Evolutionary conservation across 352 stramenopile species (phyloP), one percentile per base, ranked within the genome.

Genomic region (Globisporangium heterothallicum): DNA sequence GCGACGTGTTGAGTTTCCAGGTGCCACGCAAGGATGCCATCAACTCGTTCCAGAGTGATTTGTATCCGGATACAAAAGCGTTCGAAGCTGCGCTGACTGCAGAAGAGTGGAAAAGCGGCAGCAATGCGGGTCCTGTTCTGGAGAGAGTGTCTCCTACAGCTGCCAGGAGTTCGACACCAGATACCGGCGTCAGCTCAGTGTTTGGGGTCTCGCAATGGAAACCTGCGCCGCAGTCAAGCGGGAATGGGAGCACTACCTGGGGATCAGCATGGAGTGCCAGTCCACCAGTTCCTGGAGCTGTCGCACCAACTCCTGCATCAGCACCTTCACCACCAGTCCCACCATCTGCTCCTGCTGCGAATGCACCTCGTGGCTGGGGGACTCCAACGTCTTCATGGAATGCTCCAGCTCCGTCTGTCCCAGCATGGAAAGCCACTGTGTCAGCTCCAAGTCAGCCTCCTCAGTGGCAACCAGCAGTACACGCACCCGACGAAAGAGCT

Each of bases 21-120:
- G 76, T 92, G 26, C 82, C 82, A 26, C 73, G 82, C 6, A 79
- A 79, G 27, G 74, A 87, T 25, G 74, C 74, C 0, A 55, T 45
- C 10, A 76, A 72, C 40, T 60, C 74, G 42, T 92, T 91, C 58
- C 82, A 92, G 53, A 72, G 58, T 36, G 82, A 92, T 59, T 68
- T 92, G 66, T 92, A 84, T 61, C 82, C 79, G 0, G 63, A 85
- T 21, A 89, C 79, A 10, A 51, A 63, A 24, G 63, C 69, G 3
- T 25, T 53, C 34, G 63, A 54, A 49, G 41, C 78, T 2, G 69
- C 82, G 5, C 48, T 88, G 40, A 72, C 48, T 16, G 42, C 65
- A 6, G 43, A 49, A 1, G 63, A 86, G 36, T 92, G 79, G 79
- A 42, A 26, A 7, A 54, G 48, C 6, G 75, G 77, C 6, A 19